These are phyloP conservation scores for Lasiodiplodia citricola DNA, from an alignment of 2,329 filamentous ascomycete species.

Conservation along the genomic window DNA sequence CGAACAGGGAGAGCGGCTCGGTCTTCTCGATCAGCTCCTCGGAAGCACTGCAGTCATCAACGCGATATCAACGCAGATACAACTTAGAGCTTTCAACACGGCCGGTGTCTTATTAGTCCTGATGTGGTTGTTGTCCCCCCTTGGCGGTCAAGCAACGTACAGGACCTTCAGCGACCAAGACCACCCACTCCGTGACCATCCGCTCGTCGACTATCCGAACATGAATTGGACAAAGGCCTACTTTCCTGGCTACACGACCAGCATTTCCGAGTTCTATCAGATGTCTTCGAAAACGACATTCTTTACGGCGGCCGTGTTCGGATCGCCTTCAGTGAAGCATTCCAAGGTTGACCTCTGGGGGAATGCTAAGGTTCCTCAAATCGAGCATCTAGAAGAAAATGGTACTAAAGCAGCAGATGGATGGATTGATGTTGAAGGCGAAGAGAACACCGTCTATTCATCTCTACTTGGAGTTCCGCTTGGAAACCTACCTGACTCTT, in stretches of 20 bases:
- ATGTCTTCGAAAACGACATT: not conserved
- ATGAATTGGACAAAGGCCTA: not conserved
- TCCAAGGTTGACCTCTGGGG: not conserved
- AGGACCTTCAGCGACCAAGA: too few species aligned
- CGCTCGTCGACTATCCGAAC: too few species aligned
- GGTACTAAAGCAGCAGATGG: not conserved
- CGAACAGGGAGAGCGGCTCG: not conserved
- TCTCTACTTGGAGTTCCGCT: not conserved
- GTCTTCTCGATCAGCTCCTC: not conserved
- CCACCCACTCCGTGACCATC: too few species aligned
- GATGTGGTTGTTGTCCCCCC: too few species aligned
- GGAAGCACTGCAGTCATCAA: not conserved
- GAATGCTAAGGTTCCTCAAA: not conserved
- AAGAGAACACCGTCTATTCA: not conserved
- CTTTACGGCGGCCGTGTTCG: not conserved
- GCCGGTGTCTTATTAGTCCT: too few species aligned
- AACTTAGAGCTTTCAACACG: too few species aligned
- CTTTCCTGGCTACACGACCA: not conserved
- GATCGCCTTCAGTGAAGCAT: not conserved
- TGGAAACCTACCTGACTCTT: not conserved
- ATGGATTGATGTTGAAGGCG: not conserved
- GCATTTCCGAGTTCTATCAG: not conserved
- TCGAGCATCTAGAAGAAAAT: not conserved
- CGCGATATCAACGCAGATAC: not conserved
- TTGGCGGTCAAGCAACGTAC: too few species aligned